A percentile compares a stretch with the other conserved stretches of the same genome.
These are phyloP conservation scores for Williopsis jadinii DNA, from an alignment of 1,139 yeast species.

Conservation along the genomic window DNA sequence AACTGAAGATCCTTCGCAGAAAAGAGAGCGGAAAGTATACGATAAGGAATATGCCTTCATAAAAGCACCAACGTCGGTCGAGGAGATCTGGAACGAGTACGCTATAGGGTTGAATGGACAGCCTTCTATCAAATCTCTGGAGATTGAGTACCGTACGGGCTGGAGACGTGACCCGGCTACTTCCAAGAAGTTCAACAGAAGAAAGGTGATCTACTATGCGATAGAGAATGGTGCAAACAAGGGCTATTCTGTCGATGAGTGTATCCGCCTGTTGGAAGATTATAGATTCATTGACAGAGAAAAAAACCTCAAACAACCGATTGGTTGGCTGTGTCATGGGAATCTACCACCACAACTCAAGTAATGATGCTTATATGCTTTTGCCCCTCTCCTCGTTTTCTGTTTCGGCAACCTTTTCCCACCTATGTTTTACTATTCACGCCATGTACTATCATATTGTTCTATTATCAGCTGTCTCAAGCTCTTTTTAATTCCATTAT, in stretches of 20 bases:
- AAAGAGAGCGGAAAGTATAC: slow-evolving; percentile 24
- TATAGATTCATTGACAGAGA: slow-evolving; percentile 27
- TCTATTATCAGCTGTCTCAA: too few relatives aligned
- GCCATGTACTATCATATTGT: too few relatives aligned
- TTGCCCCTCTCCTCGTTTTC: neutral
- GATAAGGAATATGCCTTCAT: slow-evolving; percentile 29
- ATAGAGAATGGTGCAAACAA: slow-evolving; percentile 30
- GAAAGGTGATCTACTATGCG: slow-evolving; percentile 33
- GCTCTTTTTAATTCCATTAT: neutral
- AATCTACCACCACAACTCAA: slow-evolving; percentile 20
- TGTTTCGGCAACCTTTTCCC: neutral
- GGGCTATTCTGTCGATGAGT: slow-evolving; percentile 28
- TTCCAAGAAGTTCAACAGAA: slow-evolving; percentile 31
- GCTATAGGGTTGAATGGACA: slow-evolving; percentile 30
- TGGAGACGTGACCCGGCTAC: slow-evolving; percentile 37
- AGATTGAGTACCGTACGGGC: slow-evolving; percentile 29
- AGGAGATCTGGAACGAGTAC: slow-evolving; percentile 36
- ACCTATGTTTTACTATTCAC: too few relatives aligned
- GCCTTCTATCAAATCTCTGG: slow-evolving; percentile 32
- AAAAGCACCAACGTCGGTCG: slow-evolving; percentile 32
- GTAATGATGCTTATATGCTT: neutral
- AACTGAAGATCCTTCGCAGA: slow-evolving; percentile 1
- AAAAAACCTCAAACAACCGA: slow-evolving; percentile 30
- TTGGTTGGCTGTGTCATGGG: slow-evolving; percentile 34
- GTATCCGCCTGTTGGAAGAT: slow-evolving; percentile 30